Evolutionary conservation across 176 grass and related monocot species (phyloP).

Genomic region (Oropetium thomaeum): DNA sequence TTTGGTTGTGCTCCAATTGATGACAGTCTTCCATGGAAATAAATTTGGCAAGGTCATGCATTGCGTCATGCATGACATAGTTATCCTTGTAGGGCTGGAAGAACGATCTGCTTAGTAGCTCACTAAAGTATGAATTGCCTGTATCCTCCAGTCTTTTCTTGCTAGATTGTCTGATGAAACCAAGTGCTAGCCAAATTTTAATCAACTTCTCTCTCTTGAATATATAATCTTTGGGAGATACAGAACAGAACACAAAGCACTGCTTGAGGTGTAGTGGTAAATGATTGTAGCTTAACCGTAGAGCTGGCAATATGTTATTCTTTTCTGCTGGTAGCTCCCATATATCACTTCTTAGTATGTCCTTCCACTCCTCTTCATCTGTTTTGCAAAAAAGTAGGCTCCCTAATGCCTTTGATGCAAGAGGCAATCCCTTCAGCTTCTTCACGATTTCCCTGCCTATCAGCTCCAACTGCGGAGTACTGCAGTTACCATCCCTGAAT

Average conservation of each 20-base stretch:
- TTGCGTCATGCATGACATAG: slow-evolving; percentile 66
- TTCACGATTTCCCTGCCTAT: slow-evolving; percentile 64
- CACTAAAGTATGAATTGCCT: slow-evolving; percentile 55
- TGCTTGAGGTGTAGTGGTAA: slow-evolving; percentile 64
- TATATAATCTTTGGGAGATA: slow-evolving; percentile 70
- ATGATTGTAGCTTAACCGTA: slow-evolving; percentile 67
- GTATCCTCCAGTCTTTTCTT: slow-evolving; percentile 53
- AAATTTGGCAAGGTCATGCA: slow-evolving; percentile 67
- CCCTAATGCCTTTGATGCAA: slow-evolving; percentile 64
- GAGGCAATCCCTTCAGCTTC: slow-evolving; percentile 67
- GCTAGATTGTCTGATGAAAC: slow-evolving; percentile 45
- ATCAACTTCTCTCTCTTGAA: slow-evolving; percentile 57
- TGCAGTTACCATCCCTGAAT: slow-evolving; percentile 50
- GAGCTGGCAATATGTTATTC: slow-evolving; percentile 63
- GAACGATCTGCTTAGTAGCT: slow-evolving; percentile 61
- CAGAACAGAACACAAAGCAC: slow-evolving; percentile 80
- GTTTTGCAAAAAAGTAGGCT: slow-evolving; percentile 59
- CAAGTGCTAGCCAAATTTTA: slow-evolving; percentile 63
- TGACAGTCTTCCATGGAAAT: slow-evolving; percentile 55
- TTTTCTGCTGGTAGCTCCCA: slow-evolving; percentile 54
- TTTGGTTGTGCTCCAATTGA: slow-evolving; percentile 36
- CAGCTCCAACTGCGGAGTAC: slow-evolving; percentile 33
- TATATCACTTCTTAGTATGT: slow-evolving; percentile 51
- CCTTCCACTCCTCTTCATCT: slow-evolving; percentile 64
- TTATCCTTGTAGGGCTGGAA: slow-evolving; percentile 52